Evolutionary conservation across 2,329 filamentous ascomycete species (phyloP), one percentile per base, ranked within the genome.

Genomic region (Neopestalotiopsis rosae): DNA sequence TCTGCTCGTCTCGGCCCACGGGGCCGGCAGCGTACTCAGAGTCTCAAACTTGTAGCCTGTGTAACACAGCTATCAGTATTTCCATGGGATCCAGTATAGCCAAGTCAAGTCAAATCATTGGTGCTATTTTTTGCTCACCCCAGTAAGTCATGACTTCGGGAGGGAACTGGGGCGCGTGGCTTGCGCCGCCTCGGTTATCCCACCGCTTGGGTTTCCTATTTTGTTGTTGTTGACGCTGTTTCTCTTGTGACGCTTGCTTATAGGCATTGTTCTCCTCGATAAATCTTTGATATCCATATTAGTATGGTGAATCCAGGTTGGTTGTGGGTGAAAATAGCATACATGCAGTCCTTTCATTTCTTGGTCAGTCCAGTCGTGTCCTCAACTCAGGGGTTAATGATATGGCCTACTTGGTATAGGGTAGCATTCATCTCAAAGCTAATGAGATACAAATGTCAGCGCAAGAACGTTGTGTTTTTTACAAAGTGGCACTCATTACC

Each of bases 351-450:
- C 86, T 89, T 78, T 58, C 38, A 42, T 28, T 28, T 28, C 24
- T 28, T 28, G 3, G 72, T 76, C 65, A 77, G 74, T 61, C 62
- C 52, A 61, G 30, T 45, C 32, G 49, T 20, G 45, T 52, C 1
- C n/a, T n/a, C 20, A 69, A 10, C 1, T 28, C 17, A 49, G 66
- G 62, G 68, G 61, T 30, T 9, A 56, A 68, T 67, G 58, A 67
- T 64, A n/a, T 67, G 30, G 74, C 89, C 79, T 81, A 96, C 95
- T 85, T 98, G 92, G 77, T 94, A 96, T 65, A 91, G 85, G 2
- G 95, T 98, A 63, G 94, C 95, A 78, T 98, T 97, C 94, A 99
- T 97, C 79, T 97, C 93, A 76, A 97, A 98, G 64, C 93, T 94
- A 7, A 3, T 10, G 38, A 34, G 5, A 17, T 40, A 38, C 34